Evolutionary conservation across 805 yeast species (phyloP).

Genomic region (Barnettozyma sp.): DNA sequence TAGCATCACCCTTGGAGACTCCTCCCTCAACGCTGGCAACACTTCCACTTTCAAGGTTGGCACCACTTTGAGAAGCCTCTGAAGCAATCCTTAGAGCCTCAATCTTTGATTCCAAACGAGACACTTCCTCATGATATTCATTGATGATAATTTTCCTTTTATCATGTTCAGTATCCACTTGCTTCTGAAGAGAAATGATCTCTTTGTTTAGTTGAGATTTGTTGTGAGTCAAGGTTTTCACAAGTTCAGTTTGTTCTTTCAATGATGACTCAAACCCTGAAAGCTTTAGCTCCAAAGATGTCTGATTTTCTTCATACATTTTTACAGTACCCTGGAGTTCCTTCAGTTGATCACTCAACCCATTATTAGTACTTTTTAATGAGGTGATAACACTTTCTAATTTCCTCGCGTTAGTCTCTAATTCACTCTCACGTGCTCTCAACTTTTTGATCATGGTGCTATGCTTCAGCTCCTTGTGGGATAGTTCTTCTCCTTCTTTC

Average conservation of each 20-base stretch:
- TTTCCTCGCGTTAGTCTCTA: conserved; percentile 29
- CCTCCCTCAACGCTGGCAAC: conserved; percentile 8
- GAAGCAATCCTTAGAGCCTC: conserved; percentile 60
- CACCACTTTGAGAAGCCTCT: conserved; percentile 38
- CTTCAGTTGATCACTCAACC: conserved; percentile 4
- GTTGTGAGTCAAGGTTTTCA: conserved; percentile 20
- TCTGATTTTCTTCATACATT: conserved; percentile 22
- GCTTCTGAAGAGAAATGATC: conserved; percentile 26
- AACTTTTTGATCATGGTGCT: conserved; percentile 61
- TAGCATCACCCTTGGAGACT: conserved; percentile 30
- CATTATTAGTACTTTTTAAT: conserved; percentile 20
- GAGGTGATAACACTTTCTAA: conserved; percentile 12
- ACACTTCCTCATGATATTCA: conserved; percentile 36
- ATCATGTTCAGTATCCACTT: conserved; percentile 31
- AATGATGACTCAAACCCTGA: conserved; percentile 14
- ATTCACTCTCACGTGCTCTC: conserved; percentile 37
- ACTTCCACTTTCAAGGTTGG: conserved; percentile 12
- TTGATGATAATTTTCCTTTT: conserved; percentile 17
- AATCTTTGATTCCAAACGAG: conserved; percentile 58
- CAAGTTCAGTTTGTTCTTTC: conserved; percentile 20
- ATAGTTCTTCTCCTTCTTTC: conserved; percentile 69
- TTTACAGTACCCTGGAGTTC: conserved; percentile 23
- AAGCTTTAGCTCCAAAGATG: conserved; percentile 22
- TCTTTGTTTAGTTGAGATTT: conserved; percentile 22
- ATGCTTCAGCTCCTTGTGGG: conserved; percentile 62